These are phyloP conservation scores for Pythium rishiriense DNA, from an alignment of 352 stramenopile species.

Conservation along the genomic window DNA sequence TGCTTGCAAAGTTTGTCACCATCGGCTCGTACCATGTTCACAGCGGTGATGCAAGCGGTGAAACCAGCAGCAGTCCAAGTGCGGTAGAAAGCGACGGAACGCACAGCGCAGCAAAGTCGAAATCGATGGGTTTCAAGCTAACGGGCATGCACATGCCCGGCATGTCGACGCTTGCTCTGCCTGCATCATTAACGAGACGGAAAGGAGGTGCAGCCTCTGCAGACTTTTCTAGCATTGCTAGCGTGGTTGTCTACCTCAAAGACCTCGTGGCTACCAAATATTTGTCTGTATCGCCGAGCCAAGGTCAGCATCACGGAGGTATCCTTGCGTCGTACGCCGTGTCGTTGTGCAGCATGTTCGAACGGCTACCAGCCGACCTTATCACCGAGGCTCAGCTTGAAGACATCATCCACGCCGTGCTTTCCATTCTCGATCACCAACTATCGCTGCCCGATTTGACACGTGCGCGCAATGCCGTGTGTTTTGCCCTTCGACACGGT, in stretches of 20 bases:
- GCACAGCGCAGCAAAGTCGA: slow-evolving; percentile 39
- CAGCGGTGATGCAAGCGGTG: slow-evolving; percentile 32
- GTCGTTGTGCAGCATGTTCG: slow-evolving; percentile 76
- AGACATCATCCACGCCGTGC: slow-evolving; percentile 63
- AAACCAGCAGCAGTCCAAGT: slow-evolving; percentile 1
- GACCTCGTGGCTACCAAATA: slow-evolving; percentile 70
- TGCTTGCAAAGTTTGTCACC: slow-evolving; percentile 74
- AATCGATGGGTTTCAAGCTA: slow-evolving; percentile 69
- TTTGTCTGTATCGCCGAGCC: slow-evolving; percentile 29
- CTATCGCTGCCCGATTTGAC: slow-evolving; percentile 75
- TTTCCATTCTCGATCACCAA: slow-evolving; percentile 71
- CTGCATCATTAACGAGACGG: slow-evolving; percentile 43
- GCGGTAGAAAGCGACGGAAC: slow-evolving; percentile 4
- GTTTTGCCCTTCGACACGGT: slow-evolving; percentile 73
- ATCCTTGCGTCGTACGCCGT: slow-evolving; percentile 74
- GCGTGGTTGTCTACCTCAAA: slow-evolving; percentile 77
- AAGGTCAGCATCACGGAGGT: slow-evolving; percentile 42
- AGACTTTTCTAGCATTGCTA: slow-evolving; percentile 75
- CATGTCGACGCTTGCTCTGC: slow-evolving; percentile 36
- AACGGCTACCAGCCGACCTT: slow-evolving; percentile 58
- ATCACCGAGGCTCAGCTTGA: slow-evolving; percentile 62
- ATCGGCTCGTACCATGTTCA: slow-evolving; percentile 51
- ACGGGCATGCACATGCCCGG: slow-evolving; percentile 54
- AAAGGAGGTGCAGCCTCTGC: slow-evolving; percentile 48
- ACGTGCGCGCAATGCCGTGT: slow-evolving; percentile 74